Conservation (phyloP, 179 eudicot genomes). For the Actinidia arguta region DNA sequence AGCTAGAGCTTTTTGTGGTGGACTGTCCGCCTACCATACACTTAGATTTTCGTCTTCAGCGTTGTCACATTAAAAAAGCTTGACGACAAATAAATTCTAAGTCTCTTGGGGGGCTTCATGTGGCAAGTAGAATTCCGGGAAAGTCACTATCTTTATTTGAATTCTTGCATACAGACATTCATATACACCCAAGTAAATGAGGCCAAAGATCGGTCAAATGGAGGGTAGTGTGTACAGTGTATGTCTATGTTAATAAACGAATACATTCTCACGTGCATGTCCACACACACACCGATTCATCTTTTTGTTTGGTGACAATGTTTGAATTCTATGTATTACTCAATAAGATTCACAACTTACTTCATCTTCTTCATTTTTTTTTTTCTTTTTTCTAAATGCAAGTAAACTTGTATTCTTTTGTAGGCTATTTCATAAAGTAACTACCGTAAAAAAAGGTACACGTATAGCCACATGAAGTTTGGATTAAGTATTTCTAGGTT, state of each 20-base stretch:
- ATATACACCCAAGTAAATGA: neutral
- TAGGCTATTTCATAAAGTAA: constrained; percentile 1
- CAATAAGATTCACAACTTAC: neutral
- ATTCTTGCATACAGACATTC: neutral
- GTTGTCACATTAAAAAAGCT: neutral
- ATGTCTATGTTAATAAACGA: neutral
- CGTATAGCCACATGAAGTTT: too few relatives aligned
- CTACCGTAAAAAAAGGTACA: too few relatives aligned
- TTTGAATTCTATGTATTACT: neutral
- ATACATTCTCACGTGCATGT: neutral
- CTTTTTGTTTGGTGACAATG: neutral
- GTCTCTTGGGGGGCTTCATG: neutral
- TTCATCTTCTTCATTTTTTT: neutral
- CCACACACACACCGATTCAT: neutral
- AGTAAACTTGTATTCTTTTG: neutral
- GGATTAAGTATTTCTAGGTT: too few relatives aligned
- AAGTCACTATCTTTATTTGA: neutral
- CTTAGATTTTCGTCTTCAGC: too few relatives aligned
- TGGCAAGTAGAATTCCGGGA: neutral
- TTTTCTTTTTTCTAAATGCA: neutral
- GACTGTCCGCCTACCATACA: neutral
- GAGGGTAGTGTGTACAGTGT: neutral
- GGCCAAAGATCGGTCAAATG: neutral
- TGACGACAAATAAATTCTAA: neutral
- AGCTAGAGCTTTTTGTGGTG: neutral